Evolutionary conservation across 495 filamentous ascomycete species (phyloP), one percentile per base, ranked within the genome.

Genomic region (Hypoxylon subgilvum): DNA sequence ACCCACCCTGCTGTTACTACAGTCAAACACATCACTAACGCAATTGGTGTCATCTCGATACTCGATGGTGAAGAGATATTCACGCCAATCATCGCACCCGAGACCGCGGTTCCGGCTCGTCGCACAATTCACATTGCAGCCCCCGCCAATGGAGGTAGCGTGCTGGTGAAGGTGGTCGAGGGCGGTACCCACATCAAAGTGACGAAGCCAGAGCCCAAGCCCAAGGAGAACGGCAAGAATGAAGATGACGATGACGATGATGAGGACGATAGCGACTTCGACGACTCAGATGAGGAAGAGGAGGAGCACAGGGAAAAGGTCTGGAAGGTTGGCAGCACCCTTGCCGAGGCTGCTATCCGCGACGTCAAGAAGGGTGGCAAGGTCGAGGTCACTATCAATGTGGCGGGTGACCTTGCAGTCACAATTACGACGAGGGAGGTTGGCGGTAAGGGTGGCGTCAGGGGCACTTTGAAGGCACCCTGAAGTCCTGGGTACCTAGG

Each of bases 1-100:
- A 95, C 91, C 32, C 94, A 98, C 79, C 90, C 94, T 28, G 88
- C 90, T 69, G 91, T 98, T 45, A 97, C 94, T 12, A 92, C 90
- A 13, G 92, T 93, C 23, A 89, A 92, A 31, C 94, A 98, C 74
- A 83, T 96, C 54, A 80, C 81, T 58, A 88, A 91, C 65, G 89
- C 93, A 18, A 90, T 98, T 52, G 94, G 94, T 67, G 88, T 97
- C 14, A 80, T 96, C 57, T 82, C 89, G n/a, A n/a, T n/a, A 56
- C 80, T 86, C n/a, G 76, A 78, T 31, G 74, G 76, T 27, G 78
- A 76, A 53, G 86, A 85, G 53, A 73, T 81, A 46, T 97, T 98
- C 78, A 80, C 84, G 18, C 83, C 89, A 17, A 81, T 98, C 46
- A 80, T 97, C 27, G 80, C 83, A 32, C 82, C 89, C 17, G 89